phyloP scores from a whole-genome alignment of 1,284 basidiomycete species.

The Gomphus sp. region DNA sequence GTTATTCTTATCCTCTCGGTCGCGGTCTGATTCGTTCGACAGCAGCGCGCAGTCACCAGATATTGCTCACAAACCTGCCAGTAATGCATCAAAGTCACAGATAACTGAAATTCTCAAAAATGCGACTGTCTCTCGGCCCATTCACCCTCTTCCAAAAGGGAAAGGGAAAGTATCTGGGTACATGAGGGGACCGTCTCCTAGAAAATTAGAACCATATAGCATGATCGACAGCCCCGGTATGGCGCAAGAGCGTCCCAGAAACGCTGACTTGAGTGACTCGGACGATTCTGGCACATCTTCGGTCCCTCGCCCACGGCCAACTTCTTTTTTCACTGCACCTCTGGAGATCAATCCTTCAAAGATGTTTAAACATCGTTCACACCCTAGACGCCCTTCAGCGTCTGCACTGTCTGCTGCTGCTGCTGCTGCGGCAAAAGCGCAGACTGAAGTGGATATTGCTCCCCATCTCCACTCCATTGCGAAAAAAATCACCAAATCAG shows the following conservation, averaged over 20 bases:
- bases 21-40: neutral
- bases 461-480: neutral
- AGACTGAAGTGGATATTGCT: neutral
- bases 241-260: neutral
- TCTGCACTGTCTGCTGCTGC: neutral
- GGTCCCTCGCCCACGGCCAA: constrained; percentile 8
- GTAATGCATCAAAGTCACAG: neutral
- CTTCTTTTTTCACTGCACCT: constrained; percentile 8
- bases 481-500: neutral
- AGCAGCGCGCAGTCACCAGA: neutral
- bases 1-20: neutral
- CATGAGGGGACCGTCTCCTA: constrained; percentile 3
- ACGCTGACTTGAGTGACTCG: constrained; percentile 1
- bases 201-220: neutral
- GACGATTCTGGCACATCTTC: constrained; percentile 10
- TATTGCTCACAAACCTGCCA: neutral
- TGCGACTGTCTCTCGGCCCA: neutral
- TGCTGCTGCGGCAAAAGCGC: neutral
- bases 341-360: constrained; percentile 2
- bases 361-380: constrained; percentile 5
- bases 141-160: constrained; percentile 1
- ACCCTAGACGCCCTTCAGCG: neutral
- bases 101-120: neutral
- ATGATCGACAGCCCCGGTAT: neutral
- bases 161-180: neutral